A percentile compares a stretch with the other conserved stretches of the same genome.
These are phyloP conservation scores for Gyromitra esculenta DNA, from an alignment of 2,329 filamentous ascomycete species.

Conservation along the genomic window DNA sequence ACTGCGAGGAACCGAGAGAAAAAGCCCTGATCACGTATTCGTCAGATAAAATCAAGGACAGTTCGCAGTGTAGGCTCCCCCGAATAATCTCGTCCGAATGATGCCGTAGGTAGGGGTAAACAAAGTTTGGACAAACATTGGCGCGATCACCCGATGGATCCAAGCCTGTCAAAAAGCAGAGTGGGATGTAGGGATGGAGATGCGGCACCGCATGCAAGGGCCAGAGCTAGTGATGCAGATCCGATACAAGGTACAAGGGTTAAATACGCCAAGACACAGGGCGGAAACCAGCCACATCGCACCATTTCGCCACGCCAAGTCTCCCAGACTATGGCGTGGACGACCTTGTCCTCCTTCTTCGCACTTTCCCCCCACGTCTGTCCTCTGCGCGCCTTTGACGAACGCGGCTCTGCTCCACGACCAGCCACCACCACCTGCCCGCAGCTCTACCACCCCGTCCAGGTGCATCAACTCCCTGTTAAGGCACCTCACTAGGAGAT, in stretches of 20 bases:
- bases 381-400: slow-evolving; percentile 31
- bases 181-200: slow-evolving; percentile 5
- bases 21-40: not conserved
- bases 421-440: slow-evolving; percentile 18
- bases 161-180: not conserved
- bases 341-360: slow-evolving; percentile 34
- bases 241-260: slow-evolving; percentile 3
- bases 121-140: slow-evolving; percentile 13
- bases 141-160: not conserved
- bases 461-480: not conserved
- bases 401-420: slow-evolving; percentile 46
- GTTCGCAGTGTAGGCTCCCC: not conserved
- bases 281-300: slow-evolving; percentile 41
- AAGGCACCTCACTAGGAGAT: not conserved
- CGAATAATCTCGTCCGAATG: not conserved
- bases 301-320: slow-evolving; percentile 47
- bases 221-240: slow-evolving; percentile 22
- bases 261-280: slow-evolving; percentile 3
- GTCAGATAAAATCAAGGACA: not conserved
- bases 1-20: not conserved
- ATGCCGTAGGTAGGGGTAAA: not conserved
- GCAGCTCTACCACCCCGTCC: slow-evolving; percentile 7
- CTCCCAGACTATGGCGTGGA: slow-evolving; percentile 18
- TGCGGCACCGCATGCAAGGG: slow-evolving; percentile 28
- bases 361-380: slow-evolving; percentile 44